Evolutionary conservation across 495 filamentous ascomycete genomes (phyloP), one percentile per base, ranked within the genome.

Genomic region (Rostrohypoxylon terebratum): DNA sequence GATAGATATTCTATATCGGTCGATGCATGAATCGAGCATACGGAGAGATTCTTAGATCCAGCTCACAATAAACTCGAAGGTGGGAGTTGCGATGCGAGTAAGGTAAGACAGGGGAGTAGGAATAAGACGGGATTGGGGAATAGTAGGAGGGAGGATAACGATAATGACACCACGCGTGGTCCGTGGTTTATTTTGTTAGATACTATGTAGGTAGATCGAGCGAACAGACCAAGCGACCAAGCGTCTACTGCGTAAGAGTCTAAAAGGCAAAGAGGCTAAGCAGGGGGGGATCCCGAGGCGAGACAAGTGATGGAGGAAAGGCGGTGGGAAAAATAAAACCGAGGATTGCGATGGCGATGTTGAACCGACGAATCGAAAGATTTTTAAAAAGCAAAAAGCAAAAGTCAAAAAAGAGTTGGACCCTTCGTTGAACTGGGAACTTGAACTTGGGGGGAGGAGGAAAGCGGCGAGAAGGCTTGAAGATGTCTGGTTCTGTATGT

Each of bases 11-110:
- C 57, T 70, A 74, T 69, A 73, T 73, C 61, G 68, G 44, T 45
- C 58, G 66, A 66, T 60, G 76, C 76, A 76, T 77, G 63, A 72
- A 77, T 69, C 58, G 72, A 55, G 51, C 18, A 68, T 38, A 72
- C 45, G 55, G 40, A 68, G 57, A 44, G 40, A 33, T 23, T 77
- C 55, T 71, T 68, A 73, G 33, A 60, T 63, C 68, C 63, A 70
- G 33, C 44, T 71, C 40, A 75, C 34, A 61, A 53, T 23, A 38
- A 63, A 62, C 53, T 38, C 54, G 61, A 55, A 31, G 54, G 36
- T 55, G 59, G 53, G 66, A 69, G 45, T 53, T 67, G 47, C 45
- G 73, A 75, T 63, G 68, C 33, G 50, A 63, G 58, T 55, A 40
- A 54, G 64, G 58, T 55, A 40, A 54, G 64, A 66, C 59, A 64